Percentiles rank a stretch among this genome's conserved stretches.
Evolutionary conservation across 1,139 yeast species (phyloP).

Genomic region (Blastobotrys arbuscula): DNA sequence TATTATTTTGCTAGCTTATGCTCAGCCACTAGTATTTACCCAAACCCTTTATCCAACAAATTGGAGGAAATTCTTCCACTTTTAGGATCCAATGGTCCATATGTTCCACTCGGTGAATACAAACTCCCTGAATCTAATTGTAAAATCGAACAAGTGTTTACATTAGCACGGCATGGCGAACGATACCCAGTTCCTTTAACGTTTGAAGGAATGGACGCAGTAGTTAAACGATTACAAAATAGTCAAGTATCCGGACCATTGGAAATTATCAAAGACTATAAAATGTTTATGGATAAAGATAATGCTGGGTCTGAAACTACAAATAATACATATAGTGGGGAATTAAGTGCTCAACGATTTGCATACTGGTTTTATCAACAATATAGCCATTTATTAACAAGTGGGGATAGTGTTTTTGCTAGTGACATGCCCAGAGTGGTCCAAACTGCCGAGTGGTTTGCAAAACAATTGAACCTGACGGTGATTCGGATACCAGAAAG

Average conservation of each 20-base stretch:
- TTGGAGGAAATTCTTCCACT: too few species aligned
- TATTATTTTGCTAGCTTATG: too few species aligned
- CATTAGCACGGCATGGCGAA: conserved; percentile 66
- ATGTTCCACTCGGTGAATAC: neutral
- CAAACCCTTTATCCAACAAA: too few species aligned
- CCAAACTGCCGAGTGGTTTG: conserved; percentile 38
- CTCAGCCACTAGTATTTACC: too few species aligned
- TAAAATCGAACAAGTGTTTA: conserved; percentile 57
- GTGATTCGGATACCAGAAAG: conserved; percentile 37
- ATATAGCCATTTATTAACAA: neutral
- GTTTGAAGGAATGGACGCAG: neutral
- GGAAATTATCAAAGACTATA: conserved; percentile 37
- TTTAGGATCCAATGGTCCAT: neutral
- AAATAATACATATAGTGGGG: neutral
- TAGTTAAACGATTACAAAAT: conserved; percentile 13
- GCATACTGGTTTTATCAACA: neutral
- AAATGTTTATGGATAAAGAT: conserved; percentile 5
- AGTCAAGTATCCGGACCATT: conserved; percentile 30
- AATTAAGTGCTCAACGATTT: neutral
- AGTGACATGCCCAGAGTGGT: conserved; percentile 38
- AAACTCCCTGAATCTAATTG: conserved; percentile 45
- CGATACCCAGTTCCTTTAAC: conserved; percentile 45
- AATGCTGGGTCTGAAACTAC: neutral
- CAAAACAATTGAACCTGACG: conserved; percentile 38
- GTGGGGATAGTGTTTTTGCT: conserved; percentile 27